phyloP scores from a whole-genome alignment of 1,284 basidiomycete genomes.

The Macrocybe sp. region DNA sequence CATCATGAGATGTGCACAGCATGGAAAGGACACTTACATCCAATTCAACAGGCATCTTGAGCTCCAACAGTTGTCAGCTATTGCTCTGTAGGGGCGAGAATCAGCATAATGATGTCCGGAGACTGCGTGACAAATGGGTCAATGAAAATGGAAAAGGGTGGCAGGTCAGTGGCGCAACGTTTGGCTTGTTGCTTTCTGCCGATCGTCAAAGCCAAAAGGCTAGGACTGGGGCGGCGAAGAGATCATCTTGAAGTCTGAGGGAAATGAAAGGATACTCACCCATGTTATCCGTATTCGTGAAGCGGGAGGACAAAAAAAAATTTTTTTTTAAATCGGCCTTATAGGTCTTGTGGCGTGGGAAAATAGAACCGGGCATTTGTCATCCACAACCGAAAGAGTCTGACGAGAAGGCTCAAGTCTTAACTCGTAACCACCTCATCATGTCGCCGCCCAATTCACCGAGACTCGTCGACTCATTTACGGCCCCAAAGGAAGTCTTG shows the following conservation, averaged over 20 bases:
- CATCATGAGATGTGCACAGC: constrained; percentile 25
- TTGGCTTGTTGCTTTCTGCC: constrained; percentile 42
- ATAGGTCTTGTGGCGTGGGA: constrained; percentile 28
- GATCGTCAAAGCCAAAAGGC: constrained; percentile 36
- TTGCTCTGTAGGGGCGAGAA: background rate
- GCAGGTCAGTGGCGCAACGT: constrained; percentile 39
- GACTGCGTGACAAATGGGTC: background rate
- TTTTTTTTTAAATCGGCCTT: constrained; percentile 8
- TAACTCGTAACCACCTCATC: constrained; percentile 16
- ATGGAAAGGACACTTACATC: constrained; percentile 19
- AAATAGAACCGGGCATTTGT: constrained; percentile 19
- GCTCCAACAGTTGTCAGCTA: too few relatives aligned
- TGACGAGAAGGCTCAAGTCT: background rate
- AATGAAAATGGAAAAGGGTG: constrained; percentile 9
- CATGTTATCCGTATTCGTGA: constrained; percentile 1
- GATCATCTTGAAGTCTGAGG: constrained; percentile 31
- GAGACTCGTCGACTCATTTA: constrained; percentile 79
- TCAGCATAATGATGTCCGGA: background rate
- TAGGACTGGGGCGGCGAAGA: constrained; percentile 50
- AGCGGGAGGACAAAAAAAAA: constrained; percentile 14
- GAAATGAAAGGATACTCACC: constrained; percentile 21
- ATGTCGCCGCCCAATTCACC: constrained; percentile 51
- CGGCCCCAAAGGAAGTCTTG: constrained; percentile 90
- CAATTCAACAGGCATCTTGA: too few relatives aligned
- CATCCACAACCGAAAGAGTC: constrained; percentile 13